Evolutionary conservation across 257 asterid species (phyloP), one percentile per base, ranked within the genome.

Genomic region (Scutellaria galericulata): DNA sequence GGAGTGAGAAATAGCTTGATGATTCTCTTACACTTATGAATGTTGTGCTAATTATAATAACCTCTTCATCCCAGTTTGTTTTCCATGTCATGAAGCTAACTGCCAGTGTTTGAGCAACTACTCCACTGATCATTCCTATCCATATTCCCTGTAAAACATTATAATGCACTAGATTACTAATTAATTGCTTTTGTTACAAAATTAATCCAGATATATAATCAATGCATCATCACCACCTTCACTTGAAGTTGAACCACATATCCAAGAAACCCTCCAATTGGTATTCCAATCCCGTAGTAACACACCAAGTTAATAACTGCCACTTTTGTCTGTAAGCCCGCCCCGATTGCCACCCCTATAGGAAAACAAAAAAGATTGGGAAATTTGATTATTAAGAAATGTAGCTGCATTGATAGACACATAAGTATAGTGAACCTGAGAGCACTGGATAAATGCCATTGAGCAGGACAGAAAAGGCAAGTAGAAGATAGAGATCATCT

Each of bases 301-400:
- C 85, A 82, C 5, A 72, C 53, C 9, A 84, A 11, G 12, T 84
- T 84, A 7, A 86, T 78, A n/a, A 74, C 15, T 2, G 92, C 92
- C 10, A 82, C 89, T 50, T 78, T 84, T 2, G 69, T 54, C 48
- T 84, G 89, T 72, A 78, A 66, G 11, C 89, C 92, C 1, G 87
- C 85, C 66, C 92, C 92, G 3, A 84, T 73, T 0, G 89, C 87
- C 79, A 82, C 89, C 20, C 89, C 89, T 86, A 50, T 50, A 56
- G 7, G 5, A 53, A 7, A 15, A 15, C 1, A 7, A 5, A 53
- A 14, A 18, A 15, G 10, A 53, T 15, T 7, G 2, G 5, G 1
- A 6, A 14, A 5, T n/a, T 11, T 18, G 18, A 18, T 18, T 18
- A 18, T 18, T 18, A 10, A 5, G 5, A 0, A 27, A 3, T 2